Evolutionary conservation across 2,329 filamentous ascomycete species (phyloP).

Genomic region (Botrytis medusae): DNA sequence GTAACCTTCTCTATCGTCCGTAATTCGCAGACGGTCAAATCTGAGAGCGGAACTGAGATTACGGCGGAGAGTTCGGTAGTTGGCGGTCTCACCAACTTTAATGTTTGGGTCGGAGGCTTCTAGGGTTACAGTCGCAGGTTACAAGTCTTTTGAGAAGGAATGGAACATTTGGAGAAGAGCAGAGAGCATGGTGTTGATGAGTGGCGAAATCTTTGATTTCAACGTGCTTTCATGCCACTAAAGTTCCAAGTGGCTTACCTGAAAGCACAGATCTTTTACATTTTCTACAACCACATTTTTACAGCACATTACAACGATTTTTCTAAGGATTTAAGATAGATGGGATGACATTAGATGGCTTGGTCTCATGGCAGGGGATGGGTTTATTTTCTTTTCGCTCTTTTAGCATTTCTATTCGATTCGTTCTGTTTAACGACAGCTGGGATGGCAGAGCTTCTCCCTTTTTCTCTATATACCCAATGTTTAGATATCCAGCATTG

Average conservation of each 20-base stretch:
- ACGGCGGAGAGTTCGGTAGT: conserved; percentile 26
- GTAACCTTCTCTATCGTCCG: conserved; percentile 37
- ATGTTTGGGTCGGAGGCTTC: conserved; percentile 36
- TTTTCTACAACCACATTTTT: background rate
- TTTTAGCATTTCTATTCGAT: background rate
- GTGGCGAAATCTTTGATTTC: background rate
- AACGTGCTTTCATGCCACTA: background rate
- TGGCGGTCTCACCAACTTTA: conserved; percentile 35
- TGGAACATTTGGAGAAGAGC: background rate
- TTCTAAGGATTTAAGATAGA: background rate
- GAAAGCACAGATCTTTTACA: background rate
- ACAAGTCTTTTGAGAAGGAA: background rate
- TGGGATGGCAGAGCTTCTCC: background rate
- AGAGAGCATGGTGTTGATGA: background rate
- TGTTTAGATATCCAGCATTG: background rate
- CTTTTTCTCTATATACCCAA: background rate
- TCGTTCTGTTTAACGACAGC: background rate
- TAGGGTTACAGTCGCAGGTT: conserved; percentile 17
- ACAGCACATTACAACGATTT: background rate
- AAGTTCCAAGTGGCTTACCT: background rate
- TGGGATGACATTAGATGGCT: background rate
- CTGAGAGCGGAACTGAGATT: conserved; percentile 34
- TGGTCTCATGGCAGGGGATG: background rate
- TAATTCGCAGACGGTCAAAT: conserved; percentile 29
- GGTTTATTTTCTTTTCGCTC: background rate